Conservation (phyloP, 257 asterid genomes). For the Lavandula angustifolia region DNA sequence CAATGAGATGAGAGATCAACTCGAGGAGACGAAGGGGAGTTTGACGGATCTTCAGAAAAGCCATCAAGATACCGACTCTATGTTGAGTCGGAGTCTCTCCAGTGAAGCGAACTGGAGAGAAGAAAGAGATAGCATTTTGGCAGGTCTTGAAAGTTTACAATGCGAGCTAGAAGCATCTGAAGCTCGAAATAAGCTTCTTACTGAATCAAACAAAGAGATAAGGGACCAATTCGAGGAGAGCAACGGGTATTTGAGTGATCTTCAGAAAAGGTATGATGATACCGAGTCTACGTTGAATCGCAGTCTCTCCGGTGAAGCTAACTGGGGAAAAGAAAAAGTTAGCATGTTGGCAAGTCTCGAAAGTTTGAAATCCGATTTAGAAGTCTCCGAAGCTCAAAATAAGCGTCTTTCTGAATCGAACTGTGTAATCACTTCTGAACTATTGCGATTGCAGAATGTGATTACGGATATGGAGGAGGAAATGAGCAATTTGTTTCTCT, state of each 20-base stretch:
- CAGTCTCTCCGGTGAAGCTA: constrained; percentile 48
- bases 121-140: constrained; percentile 48
- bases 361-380: constrained; percentile 56
- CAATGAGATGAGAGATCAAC: constrained; percentile 36
- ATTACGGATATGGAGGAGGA: constrained; percentile 57
- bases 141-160: constrained; percentile 43
- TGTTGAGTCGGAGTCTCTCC: constrained; percentile 41
- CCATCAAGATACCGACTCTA: constrained; percentile 44
- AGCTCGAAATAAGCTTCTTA: constrained; percentile 55
- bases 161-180: constrained; percentile 51
- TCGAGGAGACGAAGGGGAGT: constrained; percentile 46
- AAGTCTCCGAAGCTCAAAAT: constrained; percentile 49
- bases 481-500: constrained; percentile 37
- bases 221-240: constrained; percentile 46
- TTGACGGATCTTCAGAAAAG: constrained; percentile 49
- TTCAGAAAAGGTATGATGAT: constrained; percentile 47
- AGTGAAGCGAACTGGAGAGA: constrained; percentile 46
- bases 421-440: no score
- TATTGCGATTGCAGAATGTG: constrained; percentile 41
- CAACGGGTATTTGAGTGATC: constrained; percentile 45
- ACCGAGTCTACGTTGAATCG: constrained; percentile 47
- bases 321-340: constrained; percentile 47
- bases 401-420: constrained; percentile 62
- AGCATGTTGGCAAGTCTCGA: constrained; percentile 39
- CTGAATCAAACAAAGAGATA: constrained; percentile 45